Percentiles rank a stretch among this genome's conserved stretches.
Conservation (phyloP, 208 protist genomes). For the Crithidia thermophila region DNA sequence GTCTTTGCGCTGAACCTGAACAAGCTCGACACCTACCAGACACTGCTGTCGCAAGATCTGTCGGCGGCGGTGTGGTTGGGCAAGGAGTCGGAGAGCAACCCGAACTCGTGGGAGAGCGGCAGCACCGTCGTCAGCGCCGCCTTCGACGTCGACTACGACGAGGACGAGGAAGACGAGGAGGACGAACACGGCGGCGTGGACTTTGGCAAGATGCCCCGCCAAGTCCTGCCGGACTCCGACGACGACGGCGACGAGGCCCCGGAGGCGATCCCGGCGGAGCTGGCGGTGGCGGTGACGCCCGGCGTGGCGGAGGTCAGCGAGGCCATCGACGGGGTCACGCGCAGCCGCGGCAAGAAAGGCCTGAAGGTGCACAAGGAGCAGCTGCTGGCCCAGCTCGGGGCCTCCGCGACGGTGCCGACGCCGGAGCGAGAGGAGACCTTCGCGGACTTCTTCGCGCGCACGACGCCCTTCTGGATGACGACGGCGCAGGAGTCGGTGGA, state of each 20-base stretch:
- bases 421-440: conserved; percentile 62
- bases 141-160: conserved; percentile 78
- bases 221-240: conserved; percentile 32
- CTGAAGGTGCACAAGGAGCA: conserved; percentile 90
- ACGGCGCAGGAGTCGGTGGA: conserved; percentile 70
- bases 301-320: conserved; percentile 27
- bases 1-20: conserved; percentile 89
- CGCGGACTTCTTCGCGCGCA: conserved; percentile 60
- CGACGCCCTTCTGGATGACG: conserved; percentile 64
- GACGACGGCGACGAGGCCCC: conserved; percentile 77
- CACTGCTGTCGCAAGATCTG: conserved; percentile 85
- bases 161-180: conserved; percentile 71
- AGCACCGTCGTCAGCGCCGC: conserved; percentile 83
- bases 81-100: conserved; percentile 79
- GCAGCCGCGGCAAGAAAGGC: conserved; percentile 75
- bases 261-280: conserved; percentile 74
- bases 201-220: conserved; percentile 24
- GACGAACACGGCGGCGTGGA: conserved; percentile 22
- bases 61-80: conserved; percentile 81
- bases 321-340: conserved; percentile 52
- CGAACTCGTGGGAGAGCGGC: conserved; percentile 86
- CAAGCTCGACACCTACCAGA: conserved; percentile 75
- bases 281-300: conserved; percentile 64
- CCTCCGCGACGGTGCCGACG: conserved; percentile 65
- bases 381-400: conserved; percentile 77